Evolutionary conservation across 73 alveolate genomes (phyloP), one percentile per base, ranked within the genome.

Genomic region (Loxodes magnus): DNA sequence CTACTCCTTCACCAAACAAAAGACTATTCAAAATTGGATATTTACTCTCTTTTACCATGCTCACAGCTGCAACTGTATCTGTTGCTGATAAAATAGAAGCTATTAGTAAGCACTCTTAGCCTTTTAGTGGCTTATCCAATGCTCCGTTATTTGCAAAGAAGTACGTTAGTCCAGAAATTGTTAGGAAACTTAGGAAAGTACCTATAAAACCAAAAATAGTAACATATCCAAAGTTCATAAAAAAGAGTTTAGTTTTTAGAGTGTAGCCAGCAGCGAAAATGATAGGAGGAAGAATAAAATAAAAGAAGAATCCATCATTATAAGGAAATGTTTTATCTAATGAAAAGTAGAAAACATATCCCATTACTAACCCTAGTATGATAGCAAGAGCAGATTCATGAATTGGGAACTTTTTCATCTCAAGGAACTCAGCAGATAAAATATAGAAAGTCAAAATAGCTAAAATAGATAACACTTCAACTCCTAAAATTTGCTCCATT

Each of bases 181-280:
- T 79, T 30, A 79, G 58, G 48, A 88, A 81, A 25, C 85, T 65
- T 33, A 88, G 50, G 16, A 88, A 39, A 0, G 96, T 88, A 0
- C 98, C 98, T 7, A 88, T 25, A 7, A 88, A 79, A 16, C 94
- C 96, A 51, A 76, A 84, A 16, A 80, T 35, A 17, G 77, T 59
- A 39, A 88, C 80, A 51, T 83, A 88, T 35, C 82, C 78, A 58
- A 88, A 67, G 68, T 88, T 84, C 60, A 80, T 77, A 48, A 84
- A 68, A 64, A 88, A 88, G 26, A 72, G 46, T 30, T 74, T 60
- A 57, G 76, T 63, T 43, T 73, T 79, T 42, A 92, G 74, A 53
- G 82, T 92, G 67, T 88, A 92, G 53, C 99, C 99, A 0, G 96
- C 97, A 64, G 96, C 85, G 66, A 92, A 92, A 10, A 92, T 88